A percentile compares a stretch with the other conserved stretches of the same genome.
Conservation (phyloP, 108 stramenopile species). For the Nitzschia palea region DNA sequence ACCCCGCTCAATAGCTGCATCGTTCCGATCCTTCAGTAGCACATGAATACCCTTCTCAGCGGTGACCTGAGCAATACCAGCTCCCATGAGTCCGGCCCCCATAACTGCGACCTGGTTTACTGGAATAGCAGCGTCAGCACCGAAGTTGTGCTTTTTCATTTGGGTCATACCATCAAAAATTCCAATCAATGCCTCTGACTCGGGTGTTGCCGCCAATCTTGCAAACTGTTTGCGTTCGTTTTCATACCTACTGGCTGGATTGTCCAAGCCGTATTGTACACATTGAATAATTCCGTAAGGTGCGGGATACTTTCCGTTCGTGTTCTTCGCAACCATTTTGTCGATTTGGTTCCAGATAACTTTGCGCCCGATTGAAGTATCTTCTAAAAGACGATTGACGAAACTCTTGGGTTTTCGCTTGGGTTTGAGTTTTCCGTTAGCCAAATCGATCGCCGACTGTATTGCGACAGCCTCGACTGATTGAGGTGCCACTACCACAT, state of each 20-base stretch:
- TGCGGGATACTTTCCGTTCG: slow-evolving; percentile 95
- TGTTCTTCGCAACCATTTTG: slow-evolving; percentile 93
- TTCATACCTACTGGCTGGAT: slow-evolving; percentile 68
- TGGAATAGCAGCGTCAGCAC: slow-evolving; percentile 60
- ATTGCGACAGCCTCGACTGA: slow-evolving; percentile 89
- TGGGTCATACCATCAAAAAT: slow-evolving; percentile 95
- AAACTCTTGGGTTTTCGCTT: slow-evolving; percentile 84
- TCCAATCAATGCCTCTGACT: slow-evolving; percentile 93
- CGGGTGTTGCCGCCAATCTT: slow-evolving; percentile 93
- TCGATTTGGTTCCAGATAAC: slow-evolving; percentile 93
- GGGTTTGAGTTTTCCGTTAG: slow-evolving; percentile 84
- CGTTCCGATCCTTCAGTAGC: slow-evolving; percentile 95
- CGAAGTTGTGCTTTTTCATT: slow-evolving; percentile 94
- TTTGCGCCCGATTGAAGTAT: slow-evolving; percentile 83
- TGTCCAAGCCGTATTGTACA: slow-evolving; percentile 87
- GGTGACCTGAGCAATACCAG: slow-evolving; percentile 98
- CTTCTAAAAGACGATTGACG: slow-evolving; percentile 87
- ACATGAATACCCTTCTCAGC: slow-evolving; percentile 95
- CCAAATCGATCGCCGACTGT: slow-evolving; percentile 78
- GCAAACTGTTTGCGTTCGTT: slow-evolving; percentile 96
- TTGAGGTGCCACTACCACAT: slow-evolving; percentile 91
- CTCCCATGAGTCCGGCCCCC: slow-evolving; percentile 99
- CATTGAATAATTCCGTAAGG: slow-evolving; percentile 94
- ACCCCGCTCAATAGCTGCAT: slow-evolving; percentile 79
- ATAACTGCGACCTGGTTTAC: slow-evolving; percentile 95